Percentiles rank a stretch among this genome's conserved stretches.
phyloP scores from a whole-genome alignment of 306 rosid species.

The Echinosophora koreensis region DNA sequence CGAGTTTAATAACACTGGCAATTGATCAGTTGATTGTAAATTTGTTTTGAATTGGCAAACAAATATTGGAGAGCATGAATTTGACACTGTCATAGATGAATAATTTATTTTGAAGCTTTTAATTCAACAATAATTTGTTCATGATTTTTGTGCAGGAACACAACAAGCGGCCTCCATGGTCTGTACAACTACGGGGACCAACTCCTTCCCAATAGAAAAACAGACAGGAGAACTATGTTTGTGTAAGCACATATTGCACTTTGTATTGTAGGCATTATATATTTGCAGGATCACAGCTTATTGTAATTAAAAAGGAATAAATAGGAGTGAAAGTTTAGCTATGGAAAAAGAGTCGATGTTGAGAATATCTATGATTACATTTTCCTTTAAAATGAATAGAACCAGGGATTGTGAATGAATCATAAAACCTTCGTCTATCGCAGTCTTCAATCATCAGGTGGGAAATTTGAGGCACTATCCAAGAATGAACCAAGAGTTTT shows the following conservation, averaged over 20 bases:
- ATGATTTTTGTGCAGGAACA: no score
- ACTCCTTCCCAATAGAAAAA: constrained; percentile 42
- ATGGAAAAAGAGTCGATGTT: neutral
- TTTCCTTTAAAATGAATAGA: constrained; percentile 39
- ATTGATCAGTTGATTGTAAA: neutral
- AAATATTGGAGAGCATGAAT: constrained; percentile 11
- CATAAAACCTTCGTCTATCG: constrained; percentile 7
- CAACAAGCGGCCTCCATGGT: no score
- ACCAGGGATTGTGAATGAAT: constrained; percentile 4
- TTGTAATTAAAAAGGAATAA: constrained; percentile 22
- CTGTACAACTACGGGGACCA: constrained; percentile 36
- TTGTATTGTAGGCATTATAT: constrained; percentile 19
- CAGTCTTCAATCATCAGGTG: constrained; percentile 75
- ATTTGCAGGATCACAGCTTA: neutral
- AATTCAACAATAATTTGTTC: no score
- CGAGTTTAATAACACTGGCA: no score
- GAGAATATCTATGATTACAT: constrained; percentile 20
- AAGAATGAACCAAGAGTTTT: constrained; percentile 90
- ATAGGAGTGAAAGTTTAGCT: neutral
- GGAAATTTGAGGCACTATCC: constrained; percentile 78
- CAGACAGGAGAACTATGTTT: constrained; percentile 12
- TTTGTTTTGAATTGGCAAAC: neutral
- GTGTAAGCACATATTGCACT: constrained; percentile 13
- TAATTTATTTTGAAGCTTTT: no score
- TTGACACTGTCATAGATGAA: neutral